Percentiles rank a stretch among this genome's conserved stretches.
Conservation (phyloP, 768 basidiomycete genomes). For the Mycena vitilis region DNA sequence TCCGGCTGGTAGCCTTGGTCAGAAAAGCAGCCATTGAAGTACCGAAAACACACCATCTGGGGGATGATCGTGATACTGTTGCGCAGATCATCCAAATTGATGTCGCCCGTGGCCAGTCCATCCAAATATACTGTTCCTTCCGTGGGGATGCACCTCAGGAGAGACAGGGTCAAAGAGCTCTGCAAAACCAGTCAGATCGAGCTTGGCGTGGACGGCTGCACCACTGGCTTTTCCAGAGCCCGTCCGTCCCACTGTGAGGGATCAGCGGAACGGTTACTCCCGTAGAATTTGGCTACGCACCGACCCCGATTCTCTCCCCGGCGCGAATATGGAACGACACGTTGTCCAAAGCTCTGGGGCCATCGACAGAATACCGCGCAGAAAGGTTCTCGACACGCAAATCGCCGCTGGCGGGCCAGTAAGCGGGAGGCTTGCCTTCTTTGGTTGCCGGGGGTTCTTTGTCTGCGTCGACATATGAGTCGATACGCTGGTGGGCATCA, state of each 20-base stretch:
- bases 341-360: slow-evolving; percentile 25
- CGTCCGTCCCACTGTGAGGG: not conserved
- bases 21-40: not conserved
- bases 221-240: not conserved
- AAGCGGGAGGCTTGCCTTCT: slow-evolving; percentile 55
- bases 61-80: not conserved
- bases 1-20: not conserved
- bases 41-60: not conserved
- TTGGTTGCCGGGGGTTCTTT: slow-evolving; percentile 48
- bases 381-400: slow-evolving; percentile 54
- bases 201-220: not conserved
- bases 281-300: slow-evolving; percentile 12
- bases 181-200: not conserved
- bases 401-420: slow-evolving; percentile 61
- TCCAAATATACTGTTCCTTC: not conserved
- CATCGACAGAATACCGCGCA: slow-evolving; percentile 49
- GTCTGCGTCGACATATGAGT: slow-evolving; percentile 53
- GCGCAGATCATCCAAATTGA: not conserved
- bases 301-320: slow-evolving; percentile 61
- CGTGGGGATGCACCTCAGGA: not conserved
- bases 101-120: not conserved
- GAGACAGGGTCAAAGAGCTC: not conserved
- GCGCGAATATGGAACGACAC: slow-evolving; percentile 53
- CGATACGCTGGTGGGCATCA: slow-evolving; percentile 19
- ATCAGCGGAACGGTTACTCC: no score